Evolutionary conservation across 192 early-diverging fungal genomes (phyloP), one percentile per base, ranked within the genome.

Genomic region (Dispira parvispora): DNA sequence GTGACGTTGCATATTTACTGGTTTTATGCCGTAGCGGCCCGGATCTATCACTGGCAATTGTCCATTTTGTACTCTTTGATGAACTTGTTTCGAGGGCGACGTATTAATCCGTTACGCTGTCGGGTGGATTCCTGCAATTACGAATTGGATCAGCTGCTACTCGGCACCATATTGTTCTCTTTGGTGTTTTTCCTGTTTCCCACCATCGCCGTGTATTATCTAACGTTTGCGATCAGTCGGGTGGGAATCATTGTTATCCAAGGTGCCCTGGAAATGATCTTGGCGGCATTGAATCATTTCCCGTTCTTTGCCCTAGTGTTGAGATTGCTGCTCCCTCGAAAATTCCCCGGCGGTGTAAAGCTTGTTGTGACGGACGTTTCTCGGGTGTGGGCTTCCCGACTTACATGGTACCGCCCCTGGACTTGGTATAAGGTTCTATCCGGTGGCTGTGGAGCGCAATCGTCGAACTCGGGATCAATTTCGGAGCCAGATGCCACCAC

Each of bases 221-320:
- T 90, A 18, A 83, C 90, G 3, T 97, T 96, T 80, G 86, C 86
- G 3, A 53, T 86, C 82, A 82, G 85, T 61, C 84, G 93, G 14
- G 76, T 97, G 0, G 81, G 76, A 1, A 81, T 95, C 23, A 84
- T 95, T 23, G 77, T 83, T 62, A 75, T 88, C 3, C 89, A 94
- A 66, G 89, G 84, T 0, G 68, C 81, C 3, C 71, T 89, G 71
- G 92, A 99, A 69, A 88, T 92, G 12, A 23, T 88, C 4, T 71
- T 99, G 18, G 91, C 88, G 0, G 80, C 93, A 50, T 71, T 99
- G 25, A 99, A 99, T 67, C 96, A 99, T 67, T 96, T 94, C 67
- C 96, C 96, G 14, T 71, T 96, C 12, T 96, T 96, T 78, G 92
- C 91, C 28, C 75, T 96, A n/a, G 81, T 92, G 78, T 65, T 94